phyloP scores from a whole-genome alignment of 164 flowering plant genomes.

The Tinospora cordifolia region DNA sequence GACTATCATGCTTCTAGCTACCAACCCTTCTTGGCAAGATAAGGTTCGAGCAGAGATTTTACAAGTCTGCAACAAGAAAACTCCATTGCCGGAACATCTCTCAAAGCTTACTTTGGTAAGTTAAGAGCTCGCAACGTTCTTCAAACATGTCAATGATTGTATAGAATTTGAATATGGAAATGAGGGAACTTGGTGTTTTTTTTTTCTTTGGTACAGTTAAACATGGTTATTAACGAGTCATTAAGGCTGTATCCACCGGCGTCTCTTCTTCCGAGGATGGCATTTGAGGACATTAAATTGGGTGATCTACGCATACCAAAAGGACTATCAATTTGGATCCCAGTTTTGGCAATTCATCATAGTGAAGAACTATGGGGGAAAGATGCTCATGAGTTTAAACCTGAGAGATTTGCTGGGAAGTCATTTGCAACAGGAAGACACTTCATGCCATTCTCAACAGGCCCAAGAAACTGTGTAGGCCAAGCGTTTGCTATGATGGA shows the following conservation, averaged over 20 bases:
- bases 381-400: constrained; percentile 87
- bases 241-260: constrained; percentile 90
- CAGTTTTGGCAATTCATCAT: constrained; percentile 84
- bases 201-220: constrained; percentile 46
- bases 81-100: constrained; percentile 66
- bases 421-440: constrained; percentile 38
- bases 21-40: constrained; percentile 86
- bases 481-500: constrained; percentile 88
- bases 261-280: constrained; percentile 68
- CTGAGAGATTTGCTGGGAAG: constrained; percentile 56
- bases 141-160: no score
- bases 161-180: no score
- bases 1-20: constrained; percentile 87
- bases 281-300: constrained; percentile 67
- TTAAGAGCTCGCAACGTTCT: neutral
- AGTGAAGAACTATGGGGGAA: constrained; percentile 78
- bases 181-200: neutral
- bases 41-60: constrained; percentile 59
- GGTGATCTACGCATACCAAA: constrained; percentile 81
- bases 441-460: constrained; percentile 80
- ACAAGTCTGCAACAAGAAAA: constrained; percentile 44
- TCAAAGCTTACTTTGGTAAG: constrained; percentile 69
- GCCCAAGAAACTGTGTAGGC: constrained; percentile 85
- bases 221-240: constrained; percentile 85
- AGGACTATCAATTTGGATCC: constrained; percentile 86